These are phyloP conservation scores for Beauveria varroae DNA, from an alignment of 2,329 filamentous ascomycete species.

Conservation along the genomic window DNA sequence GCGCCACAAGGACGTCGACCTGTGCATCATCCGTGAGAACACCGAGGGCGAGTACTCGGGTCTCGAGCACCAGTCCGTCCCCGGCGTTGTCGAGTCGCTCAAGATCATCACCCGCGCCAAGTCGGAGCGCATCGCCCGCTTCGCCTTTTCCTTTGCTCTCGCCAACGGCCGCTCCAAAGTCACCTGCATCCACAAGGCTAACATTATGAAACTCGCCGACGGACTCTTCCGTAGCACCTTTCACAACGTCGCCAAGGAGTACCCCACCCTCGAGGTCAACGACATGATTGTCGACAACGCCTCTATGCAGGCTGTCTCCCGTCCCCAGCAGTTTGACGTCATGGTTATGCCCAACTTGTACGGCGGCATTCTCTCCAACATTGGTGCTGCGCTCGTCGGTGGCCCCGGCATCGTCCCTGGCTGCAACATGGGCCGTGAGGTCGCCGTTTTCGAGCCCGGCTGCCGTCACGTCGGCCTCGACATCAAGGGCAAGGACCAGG, in stretches of 20 bases:
- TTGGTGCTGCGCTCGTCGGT: slow-evolving; percentile 92
- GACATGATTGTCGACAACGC: slow-evolving; percentile 99
- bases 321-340: slow-evolving; percentile 97
- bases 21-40: slow-evolving; percentile 99
- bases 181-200: slow-evolving; percentile 99
- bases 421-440: slow-evolving; percentile 98
- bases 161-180: slow-evolving; percentile 99
- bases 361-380: slow-evolving; percentile 98
- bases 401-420: slow-evolving; percentile 95
- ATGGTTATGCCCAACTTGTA: slow-evolving; percentile 99
- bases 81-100: slow-evolving; percentile 94
- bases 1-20: slow-evolving; percentile 92
- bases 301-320: slow-evolving; percentile 96
- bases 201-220: slow-evolving; percentile 99
- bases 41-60: slow-evolving; percentile 99
- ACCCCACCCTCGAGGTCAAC: slow-evolving; percentile 89
- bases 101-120: slow-evolving; percentile 99
- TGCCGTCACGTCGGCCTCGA: slow-evolving; percentile 99
- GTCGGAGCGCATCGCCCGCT: slow-evolving; percentile 98
- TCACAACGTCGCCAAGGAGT: slow-evolving; percentile 87
- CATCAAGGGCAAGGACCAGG: slow-evolving; percentile 99
- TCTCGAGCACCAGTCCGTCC: slow-evolving; percentile 95
- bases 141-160: slow-evolving; percentile 94
- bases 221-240: slow-evolving; percentile 98
- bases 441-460: slow-evolving; percentile 96